Conservation (phyloP, 306 rosid genomes). For the Arachis stenosperma region DNA sequence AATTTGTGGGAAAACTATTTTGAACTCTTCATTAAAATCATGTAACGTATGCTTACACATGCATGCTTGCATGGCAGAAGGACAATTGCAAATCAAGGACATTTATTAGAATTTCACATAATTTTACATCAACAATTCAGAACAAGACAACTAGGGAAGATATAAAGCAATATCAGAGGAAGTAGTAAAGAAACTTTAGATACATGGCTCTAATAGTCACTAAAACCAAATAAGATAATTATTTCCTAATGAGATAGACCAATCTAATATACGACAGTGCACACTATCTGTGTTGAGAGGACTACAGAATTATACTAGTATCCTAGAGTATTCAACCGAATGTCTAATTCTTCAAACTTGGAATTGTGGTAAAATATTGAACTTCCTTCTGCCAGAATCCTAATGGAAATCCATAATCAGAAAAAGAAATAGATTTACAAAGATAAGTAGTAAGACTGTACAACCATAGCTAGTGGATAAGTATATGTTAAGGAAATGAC, state of each 20-base stretch:
- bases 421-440: conserved; percentile 28
- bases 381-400: conserved; percentile 48
- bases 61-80: not conserved
- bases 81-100: conserved; percentile 25
- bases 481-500: conserved; percentile 39
- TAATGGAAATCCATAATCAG: conserved; percentile 48
- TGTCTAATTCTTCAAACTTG: conserved; percentile 53
- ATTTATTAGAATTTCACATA: not conserved
- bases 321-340: conserved; percentile 42
- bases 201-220: conserved; percentile 19
- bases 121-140: conserved; percentile 20
- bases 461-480: conserved; percentile 24
- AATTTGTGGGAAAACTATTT: conserved; percentile 1
- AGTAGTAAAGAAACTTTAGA: conserved; percentile 4
- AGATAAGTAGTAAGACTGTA: not conserved
- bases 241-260: conserved; percentile 32
- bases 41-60: not conserved
- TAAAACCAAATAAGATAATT: conserved; percentile 1
- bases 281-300: conserved; percentile 18
- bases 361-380: conserved; percentile 39
- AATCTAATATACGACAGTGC: conserved; percentile 1
- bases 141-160: conserved; percentile 12
- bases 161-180: not conserved
- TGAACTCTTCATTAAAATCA: not conserved
- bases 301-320: conserved; percentile 26